Evolutionary conservation across 805 yeast genomes (phyloP).

Genomic region (Candida odintsovae): DNA sequence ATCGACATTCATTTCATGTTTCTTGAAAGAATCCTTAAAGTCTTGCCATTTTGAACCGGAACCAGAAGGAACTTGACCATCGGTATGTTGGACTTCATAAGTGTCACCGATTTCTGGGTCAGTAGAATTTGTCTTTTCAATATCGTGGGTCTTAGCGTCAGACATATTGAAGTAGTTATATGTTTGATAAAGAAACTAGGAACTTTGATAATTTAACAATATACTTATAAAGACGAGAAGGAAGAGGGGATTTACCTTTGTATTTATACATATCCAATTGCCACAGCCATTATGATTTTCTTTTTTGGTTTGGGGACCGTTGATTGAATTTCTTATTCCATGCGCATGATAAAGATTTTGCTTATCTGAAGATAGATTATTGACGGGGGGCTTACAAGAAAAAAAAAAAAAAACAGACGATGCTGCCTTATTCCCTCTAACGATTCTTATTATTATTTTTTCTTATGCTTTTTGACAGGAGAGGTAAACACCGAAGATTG

Average conservation of each 20-base stretch:
- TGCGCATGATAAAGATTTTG: background rate
- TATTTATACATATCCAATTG: background rate
- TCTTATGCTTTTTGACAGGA: no score
- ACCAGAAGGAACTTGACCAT: background rate
- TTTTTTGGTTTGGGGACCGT: background rate
- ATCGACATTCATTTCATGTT: conserved; percentile 7
- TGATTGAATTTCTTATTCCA: background rate
- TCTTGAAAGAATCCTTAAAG: conserved; percentile 18
- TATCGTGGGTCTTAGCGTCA: conserved; percentile 6
- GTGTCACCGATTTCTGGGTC: conserved; percentile 22
- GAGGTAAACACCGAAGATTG: no score
- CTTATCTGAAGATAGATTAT: background rate
- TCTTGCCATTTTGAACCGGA: conserved; percentile 12
- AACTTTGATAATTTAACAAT: no score
- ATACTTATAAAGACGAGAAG: no score
- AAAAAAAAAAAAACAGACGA: no score
- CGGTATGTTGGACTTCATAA: conserved; percentile 10
- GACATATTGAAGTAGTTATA: background rate
- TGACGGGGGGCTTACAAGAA: no score
- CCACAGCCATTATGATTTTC: background rate
- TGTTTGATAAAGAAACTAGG: background rate
- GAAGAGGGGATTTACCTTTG: background rate
- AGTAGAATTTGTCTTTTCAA: conserved; percentile 8
- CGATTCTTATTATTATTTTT: no score
- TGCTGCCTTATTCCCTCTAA: no score